Evolutionary conservation across 257 asterid genomes (phyloP).

Genomic region (Solanum ahanhuiri): DNA sequence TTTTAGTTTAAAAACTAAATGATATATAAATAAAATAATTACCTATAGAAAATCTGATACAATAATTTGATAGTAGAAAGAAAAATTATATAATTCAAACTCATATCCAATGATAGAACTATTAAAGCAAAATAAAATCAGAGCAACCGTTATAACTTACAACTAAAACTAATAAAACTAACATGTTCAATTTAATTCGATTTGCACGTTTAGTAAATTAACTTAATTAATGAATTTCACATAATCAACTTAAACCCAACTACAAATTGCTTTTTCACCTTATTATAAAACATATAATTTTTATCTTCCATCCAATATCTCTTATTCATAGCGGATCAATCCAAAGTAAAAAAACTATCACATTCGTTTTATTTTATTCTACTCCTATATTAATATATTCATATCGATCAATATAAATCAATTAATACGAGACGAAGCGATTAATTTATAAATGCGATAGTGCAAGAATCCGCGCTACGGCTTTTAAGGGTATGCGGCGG

Average conservation of each 20-base stretch:
- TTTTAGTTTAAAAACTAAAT: no score
- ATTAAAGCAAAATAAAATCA: not conserved
- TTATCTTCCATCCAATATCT: not conserved
- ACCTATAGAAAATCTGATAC: not conserved
- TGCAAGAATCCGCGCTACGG: not conserved
- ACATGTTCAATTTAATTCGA: not conserved
- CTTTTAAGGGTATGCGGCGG: not conserved
- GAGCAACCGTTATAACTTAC: not conserved
- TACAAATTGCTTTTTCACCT: not conserved
- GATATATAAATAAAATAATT: not conserved
- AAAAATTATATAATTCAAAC: no score
- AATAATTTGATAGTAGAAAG: not conserved
- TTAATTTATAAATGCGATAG: no score
- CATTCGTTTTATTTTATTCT: no score
- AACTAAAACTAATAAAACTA: not conserved
- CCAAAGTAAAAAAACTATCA: no score
- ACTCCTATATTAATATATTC: no score
- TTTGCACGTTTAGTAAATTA: not conserved
- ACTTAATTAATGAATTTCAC: not conserved
- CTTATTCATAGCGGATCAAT: no score
- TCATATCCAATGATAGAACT: not conserved
- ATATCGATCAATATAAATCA: no score
- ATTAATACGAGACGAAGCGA: no score
- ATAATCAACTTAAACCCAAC: not conserved
- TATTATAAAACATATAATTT: no score